Percentiles rank a stretch among this genome's conserved stretches.
These are phyloP conservation scores for Pyrus hybrid DNA, from an alignment of 331 rosid genomes.

Conservation along the genomic window DNA sequence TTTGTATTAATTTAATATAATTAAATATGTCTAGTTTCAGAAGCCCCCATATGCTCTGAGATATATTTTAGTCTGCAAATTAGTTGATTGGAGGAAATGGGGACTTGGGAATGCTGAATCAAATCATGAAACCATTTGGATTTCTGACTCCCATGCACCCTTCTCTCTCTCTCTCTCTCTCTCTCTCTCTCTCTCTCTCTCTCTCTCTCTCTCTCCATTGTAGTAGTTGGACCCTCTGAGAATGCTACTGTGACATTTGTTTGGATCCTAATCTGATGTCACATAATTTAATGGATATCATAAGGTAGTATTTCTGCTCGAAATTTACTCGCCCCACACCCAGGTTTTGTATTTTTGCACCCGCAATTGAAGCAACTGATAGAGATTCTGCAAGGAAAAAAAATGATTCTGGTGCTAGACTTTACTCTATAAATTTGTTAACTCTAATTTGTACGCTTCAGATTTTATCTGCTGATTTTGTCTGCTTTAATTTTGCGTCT, in stretches of 20 bases:
- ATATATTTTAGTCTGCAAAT: slow-evolving; percentile 24
- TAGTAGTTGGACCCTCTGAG: slow-evolving; percentile 28
- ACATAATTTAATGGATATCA: background rate
- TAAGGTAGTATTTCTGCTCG: background rate
- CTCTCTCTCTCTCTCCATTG: slow-evolving; percentile 10
- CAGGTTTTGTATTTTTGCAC: slow-evolving; percentile 4
- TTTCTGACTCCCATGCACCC: slow-evolving; percentile 29
- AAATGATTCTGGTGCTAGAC: background rate
- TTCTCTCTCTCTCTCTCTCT: too few species aligned
- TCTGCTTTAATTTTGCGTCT: too few species aligned
- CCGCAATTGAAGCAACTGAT: background rate
- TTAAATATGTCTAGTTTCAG: background rate
- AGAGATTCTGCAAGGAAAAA: background rate
- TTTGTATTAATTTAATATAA: background rate
- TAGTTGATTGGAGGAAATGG: slow-evolving; percentile 42
- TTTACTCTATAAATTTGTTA: background rate
- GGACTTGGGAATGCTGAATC: slow-evolving; percentile 53
- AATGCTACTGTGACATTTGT: background rate
- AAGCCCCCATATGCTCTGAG: background rate
- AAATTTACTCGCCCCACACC: background rate
- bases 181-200: background rate
- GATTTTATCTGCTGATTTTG: background rate
- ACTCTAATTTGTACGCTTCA: background rate
- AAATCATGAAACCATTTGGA: slow-evolving; percentile 48
- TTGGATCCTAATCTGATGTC: background rate